Percentiles rank a stretch among this genome's conserved stretches.
These are phyloP conservation scores for Coemansia sp. DNA, from an alignment of 192 early-diverging fungal species.

Conservation along the genomic window DNA sequence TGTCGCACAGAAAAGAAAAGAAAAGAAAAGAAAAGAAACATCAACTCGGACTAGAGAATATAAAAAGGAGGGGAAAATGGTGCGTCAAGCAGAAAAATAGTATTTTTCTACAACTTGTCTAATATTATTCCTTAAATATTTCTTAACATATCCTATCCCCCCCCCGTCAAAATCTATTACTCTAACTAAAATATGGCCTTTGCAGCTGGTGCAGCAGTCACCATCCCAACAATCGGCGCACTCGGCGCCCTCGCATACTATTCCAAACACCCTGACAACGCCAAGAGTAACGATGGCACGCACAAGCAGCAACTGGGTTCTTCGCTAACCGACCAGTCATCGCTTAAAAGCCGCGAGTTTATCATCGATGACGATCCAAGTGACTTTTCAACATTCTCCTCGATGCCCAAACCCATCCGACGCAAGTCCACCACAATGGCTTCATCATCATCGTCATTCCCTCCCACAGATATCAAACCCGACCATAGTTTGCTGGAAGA, in stretches of 20 bases:
- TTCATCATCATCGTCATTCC: not conserved
- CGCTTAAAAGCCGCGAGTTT: slow-evolving; percentile 34
- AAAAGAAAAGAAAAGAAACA: too few species aligned
- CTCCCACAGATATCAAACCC: slow-evolving; percentile 15
- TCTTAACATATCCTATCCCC: not conserved
- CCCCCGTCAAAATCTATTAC: not conserved
- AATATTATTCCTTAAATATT: too few species aligned
- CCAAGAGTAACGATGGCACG: not conserved
- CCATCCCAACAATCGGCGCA: slow-evolving; percentile 40
- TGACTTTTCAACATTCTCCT: slow-evolving; percentile 48
- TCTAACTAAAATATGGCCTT: slow-evolving; percentile 32
- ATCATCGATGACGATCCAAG: slow-evolving; percentile 46
- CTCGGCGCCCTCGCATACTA: slow-evolving; percentile 46
- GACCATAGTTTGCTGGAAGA: slow-evolving; percentile 45
- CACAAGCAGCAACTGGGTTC: slow-evolving; percentile 20
- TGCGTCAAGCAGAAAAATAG: too few species aligned
- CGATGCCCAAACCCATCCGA: slow-evolving; percentile 23
- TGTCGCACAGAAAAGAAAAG: too few species aligned
- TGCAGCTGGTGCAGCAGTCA: slow-evolving; percentile 53
- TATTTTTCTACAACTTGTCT: too few species aligned
- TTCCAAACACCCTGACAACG: slow-evolving; percentile 27
- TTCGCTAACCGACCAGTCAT: not conserved
- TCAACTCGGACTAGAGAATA: too few species aligned
- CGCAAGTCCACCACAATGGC: slow-evolving; percentile 18
- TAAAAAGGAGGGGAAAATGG: too few species aligned